Percentiles rank a stretch among this genome's conserved stretches.
These are phyloP conservation scores for Hypocrella siamensis DNA, from an alignment of 2,329 filamentous ascomycete species.

Conservation along the genomic window DNA sequence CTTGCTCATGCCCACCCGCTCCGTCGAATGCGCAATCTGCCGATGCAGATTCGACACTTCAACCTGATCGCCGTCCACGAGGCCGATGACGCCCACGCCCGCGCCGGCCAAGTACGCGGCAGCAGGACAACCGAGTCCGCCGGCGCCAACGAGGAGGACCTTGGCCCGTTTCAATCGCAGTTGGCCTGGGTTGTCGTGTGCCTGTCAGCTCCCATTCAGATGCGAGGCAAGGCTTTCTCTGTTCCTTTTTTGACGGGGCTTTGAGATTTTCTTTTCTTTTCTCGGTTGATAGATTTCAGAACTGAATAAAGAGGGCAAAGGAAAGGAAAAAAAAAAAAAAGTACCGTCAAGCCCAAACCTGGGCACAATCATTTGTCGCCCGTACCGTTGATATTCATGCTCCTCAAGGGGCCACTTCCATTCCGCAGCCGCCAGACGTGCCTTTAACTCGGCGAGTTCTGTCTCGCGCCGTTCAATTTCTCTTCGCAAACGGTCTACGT, in stretches of 20 bases:
- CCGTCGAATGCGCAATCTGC: slow-evolving; percentile 67
- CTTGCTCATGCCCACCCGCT: slow-evolving; percentile 59
- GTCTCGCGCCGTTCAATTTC: slow-evolving; percentile 32
- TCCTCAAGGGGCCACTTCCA: slow-evolving; percentile 52
- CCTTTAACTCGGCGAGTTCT: slow-evolving; percentile 28
- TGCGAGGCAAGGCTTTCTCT: too few relatives aligned
- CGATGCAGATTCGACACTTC: slow-evolving; percentile 86
- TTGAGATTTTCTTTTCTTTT: too few relatives aligned
- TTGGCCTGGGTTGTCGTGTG: slow-evolving; percentile 41
- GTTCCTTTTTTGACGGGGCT: too few relatives aligned
- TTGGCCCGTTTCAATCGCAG: slow-evolving; percentile 51
- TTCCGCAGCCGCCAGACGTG: slow-evolving; percentile 22
- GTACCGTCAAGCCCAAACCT: slow-evolving; percentile 61
- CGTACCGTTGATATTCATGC: slow-evolving; percentile 75
- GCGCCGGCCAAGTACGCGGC: slow-evolving; percentile 86
- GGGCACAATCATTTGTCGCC: slow-evolving; percentile 78
- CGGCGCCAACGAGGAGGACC: slow-evolving; percentile 72
- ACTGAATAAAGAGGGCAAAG: background rate
- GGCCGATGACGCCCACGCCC: slow-evolving; percentile 66
- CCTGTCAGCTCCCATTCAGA: slow-evolving; percentile 1
- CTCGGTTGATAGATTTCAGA: background rate
- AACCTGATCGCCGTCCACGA: slow-evolving; percentile 79
- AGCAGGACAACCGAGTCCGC: slow-evolving; percentile 82
- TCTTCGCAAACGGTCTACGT: slow-evolving; percentile 23
- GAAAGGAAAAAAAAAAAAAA: slow-evolving; percentile 3